phyloP scores from a whole-genome alignment of 2,329 filamentous ascomycete species.

The Arthrinium phaeospermum region DNA sequence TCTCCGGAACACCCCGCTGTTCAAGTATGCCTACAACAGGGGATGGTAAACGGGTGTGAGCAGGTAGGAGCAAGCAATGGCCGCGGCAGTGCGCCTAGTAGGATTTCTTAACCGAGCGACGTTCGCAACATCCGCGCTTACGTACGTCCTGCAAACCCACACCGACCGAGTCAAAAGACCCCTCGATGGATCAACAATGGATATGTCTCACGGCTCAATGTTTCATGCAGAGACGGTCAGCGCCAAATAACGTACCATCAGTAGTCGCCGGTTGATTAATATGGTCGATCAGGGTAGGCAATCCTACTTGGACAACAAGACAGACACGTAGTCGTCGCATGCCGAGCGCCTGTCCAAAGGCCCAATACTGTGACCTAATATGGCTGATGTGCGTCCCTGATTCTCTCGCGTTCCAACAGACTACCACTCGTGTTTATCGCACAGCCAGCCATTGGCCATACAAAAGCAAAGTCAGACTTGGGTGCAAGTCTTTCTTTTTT shows the following conservation, averaged over 20 bases:
- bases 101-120: background rate
- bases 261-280: background rate
- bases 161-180: background rate
- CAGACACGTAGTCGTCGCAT: slow-evolving; percentile 4
- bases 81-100: slow-evolving; percentile 12
- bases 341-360: background rate
- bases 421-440: background rate
- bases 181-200: background rate
- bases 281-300: background rate
- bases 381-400: background rate
- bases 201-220: background rate
- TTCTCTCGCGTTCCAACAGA: background rate
- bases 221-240: slow-evolving; percentile 13
- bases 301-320: background rate
- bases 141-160: background rate
- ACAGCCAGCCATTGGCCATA: background rate
- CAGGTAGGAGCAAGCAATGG: background rate
- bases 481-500: background rate
- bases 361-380: background rate
- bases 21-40: background rate
- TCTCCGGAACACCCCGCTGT: background rate
- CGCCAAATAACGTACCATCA: slow-evolving; percentile 3
- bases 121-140: background rate
- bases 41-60: background rate
- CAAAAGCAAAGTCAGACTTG: background rate